Evolutionary conservation across 257 asterid genomes (phyloP).

Genomic region (Petunia axillaris): DNA sequence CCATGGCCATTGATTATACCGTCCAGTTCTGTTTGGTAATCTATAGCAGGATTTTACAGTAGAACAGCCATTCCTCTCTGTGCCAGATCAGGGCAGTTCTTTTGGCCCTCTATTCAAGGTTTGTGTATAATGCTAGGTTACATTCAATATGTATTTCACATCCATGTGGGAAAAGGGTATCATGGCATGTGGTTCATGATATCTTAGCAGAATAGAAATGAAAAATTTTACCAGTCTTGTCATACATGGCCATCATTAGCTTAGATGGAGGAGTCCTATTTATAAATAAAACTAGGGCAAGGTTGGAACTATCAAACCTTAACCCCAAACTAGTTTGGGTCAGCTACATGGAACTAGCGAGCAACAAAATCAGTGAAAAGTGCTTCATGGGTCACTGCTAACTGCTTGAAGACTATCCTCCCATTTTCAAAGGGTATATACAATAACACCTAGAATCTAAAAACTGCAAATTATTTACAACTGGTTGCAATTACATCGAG

Average conservation of each 20-base stretch:
- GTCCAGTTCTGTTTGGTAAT: neutral
- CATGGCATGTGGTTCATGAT: neutral
- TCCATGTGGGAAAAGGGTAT: neutral
- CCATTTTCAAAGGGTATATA: neutral
- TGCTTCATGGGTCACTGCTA: neutral
- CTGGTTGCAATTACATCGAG: slow-evolving; percentile 11
- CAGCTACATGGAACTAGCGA: neutral
- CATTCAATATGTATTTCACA: neutral
- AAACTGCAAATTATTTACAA: neutral
- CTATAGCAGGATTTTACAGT: neutral
- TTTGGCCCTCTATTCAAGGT: neutral
- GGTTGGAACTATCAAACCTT: neutral
- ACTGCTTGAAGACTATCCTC: neutral
- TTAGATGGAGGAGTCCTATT: neutral
- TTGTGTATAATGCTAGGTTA: neutral
- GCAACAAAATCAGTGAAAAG: slow-evolving; percentile 15
- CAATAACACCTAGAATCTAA: neutral
- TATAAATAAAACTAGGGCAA: neutral
- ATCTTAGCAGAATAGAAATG: neutral
- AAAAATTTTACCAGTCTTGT: neutral
- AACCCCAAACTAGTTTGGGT: slow-evolving; percentile 14
- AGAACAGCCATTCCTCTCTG: neutral
- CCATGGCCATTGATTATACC: neutral
- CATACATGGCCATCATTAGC: neutral
- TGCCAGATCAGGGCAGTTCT: neutral